These are phyloP conservation scores for Blastobotrys terrestris DNA, from an alignment of 805 yeast species.

Conservation along the genomic window DNA sequence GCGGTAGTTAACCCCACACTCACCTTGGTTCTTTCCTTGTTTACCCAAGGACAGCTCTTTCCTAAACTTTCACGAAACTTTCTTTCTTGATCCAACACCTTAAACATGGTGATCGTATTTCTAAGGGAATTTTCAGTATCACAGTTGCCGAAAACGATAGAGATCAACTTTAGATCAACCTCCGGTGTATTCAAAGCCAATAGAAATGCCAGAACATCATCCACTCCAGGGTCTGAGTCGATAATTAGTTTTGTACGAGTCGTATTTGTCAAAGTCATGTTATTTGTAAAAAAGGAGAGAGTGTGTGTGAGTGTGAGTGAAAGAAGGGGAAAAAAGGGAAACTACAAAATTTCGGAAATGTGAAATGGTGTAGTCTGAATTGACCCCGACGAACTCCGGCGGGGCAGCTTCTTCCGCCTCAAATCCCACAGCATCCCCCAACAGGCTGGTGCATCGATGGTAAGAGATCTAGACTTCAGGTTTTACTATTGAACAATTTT, in stretches of 20 bases:
- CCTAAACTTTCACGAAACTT: conserved; percentile 21
- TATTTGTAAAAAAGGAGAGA: too few species aligned
- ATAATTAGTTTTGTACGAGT: conserved; percentile 25
- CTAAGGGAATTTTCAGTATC: conserved; percentile 29
- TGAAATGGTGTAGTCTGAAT: neutral
- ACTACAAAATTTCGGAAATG: neutral
- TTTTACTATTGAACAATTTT: too few species aligned
- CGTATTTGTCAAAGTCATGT: neutral
- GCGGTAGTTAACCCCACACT: conserved; percentile 31
- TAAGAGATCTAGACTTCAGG: neutral
- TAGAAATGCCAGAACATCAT: conserved; percentile 36
- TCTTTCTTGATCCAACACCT: conserved; percentile 31
- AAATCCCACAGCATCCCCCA: neutral
- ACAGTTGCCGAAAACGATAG: conserved; percentile 36
- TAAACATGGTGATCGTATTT: conserved; percentile 32
- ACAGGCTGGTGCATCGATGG: neutral
- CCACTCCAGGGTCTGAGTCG: conserved; percentile 41
- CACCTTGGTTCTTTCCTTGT: conserved; percentile 29
- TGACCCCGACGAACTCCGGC: neutral
- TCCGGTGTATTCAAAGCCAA: conserved; percentile 30
- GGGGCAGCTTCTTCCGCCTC: neutral
- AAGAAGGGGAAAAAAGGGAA: too few species aligned
- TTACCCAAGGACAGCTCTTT: conserved; percentile 17
- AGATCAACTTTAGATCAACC: conserved; percentile 26
- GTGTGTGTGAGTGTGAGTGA: too few species aligned